A percentile compares a stretch with the other conserved stretches of the same genome.
phyloP scores from a whole-genome alignment of 1,139 yeast genomes.

The Hyphopichia burtonii region DNA sequence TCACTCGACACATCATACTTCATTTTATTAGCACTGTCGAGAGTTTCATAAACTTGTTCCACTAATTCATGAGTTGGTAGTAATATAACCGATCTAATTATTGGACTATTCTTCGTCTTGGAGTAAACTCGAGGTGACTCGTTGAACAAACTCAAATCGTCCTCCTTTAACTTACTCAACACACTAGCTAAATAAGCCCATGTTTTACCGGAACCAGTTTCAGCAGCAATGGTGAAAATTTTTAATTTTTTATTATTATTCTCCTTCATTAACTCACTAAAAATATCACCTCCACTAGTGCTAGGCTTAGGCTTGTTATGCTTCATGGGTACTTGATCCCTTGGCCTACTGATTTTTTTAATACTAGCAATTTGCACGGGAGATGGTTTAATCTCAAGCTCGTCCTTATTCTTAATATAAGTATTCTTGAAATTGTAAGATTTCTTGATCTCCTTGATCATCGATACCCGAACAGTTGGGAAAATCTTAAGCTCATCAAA shows the following conservation, averaged over 20 bases:
- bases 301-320: constrained; percentile 10
- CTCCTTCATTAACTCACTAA: constrained; percentile 23
- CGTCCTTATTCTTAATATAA: constrained; percentile 29
- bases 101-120: constrained; percentile 30
- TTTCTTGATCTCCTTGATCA: constrained; percentile 56
- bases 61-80: constrained; percentile 91
- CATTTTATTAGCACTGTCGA: constrained; percentile 37
- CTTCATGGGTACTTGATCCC: constrained; percentile 18
- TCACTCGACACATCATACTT: constrained; percentile 19
- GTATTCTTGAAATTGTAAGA: constrained; percentile 45
- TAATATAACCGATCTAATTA: constrained; percentile 66
- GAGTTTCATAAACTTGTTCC: constrained; percentile 65
- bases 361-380: constrained; percentile 48
- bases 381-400: constrained; percentile 36
- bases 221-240: constrained; percentile 84
- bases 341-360: constrained; percentile 40
- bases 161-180: constrained; percentile 64
- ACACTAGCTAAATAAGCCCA: constrained; percentile 85
- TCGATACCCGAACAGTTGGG: constrained; percentile 64
- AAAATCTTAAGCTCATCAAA: constrained; percentile 67
- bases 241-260: constrained; percentile 45
- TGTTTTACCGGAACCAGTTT: constrained; percentile 96
- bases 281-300: constrained; percentile 15
- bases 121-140: constrained; percentile 30
- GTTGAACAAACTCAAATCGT: constrained; percentile 33